Base-by-base conservation (phyloP, 176 grass and related monocot genomes). In the Aegilops bicornis region DNA sequence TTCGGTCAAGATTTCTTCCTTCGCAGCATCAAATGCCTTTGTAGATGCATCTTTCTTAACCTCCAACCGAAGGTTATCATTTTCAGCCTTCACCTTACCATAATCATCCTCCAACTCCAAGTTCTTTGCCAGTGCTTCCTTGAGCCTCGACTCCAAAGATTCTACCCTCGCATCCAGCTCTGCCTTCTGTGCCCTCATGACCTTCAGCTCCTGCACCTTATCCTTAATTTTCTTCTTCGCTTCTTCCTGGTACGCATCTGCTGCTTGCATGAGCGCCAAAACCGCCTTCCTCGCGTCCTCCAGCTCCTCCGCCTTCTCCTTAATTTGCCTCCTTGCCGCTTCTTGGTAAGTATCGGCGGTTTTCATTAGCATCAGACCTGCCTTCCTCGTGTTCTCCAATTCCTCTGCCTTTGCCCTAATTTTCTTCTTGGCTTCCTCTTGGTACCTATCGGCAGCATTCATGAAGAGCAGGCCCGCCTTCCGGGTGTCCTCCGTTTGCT, bases 391-490 rank as follows among this genome's bases (percentile, higher is more conserved):
- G 71, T 27, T 47, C 40, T 3, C 71, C 40, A 74, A 27, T 16
- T 74, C 71, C 40, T 74, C 71, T 47, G n/a, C 71, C 39, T 8
- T 74, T 27, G 71, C 40, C n/a, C 71, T 74, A 74, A 74, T 74
- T 27, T 45, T 11, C 71, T 47, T 24, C 40, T 47, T 47, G n/a
- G 39, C 39, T 74, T 25, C 40, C 23, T 74, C 37, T 47, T 74
- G 71, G 71, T 74, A 47, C 33, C 22, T 74, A 47, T 74, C 71
- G 33, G 71, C 40, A 27, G 71, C 37, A 47, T 27, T 47, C 40
- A 74, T 74, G 40, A 74, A 74, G 1, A 74, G 40, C 71, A 74
- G n/a, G 23, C 71, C 40, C 2, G 40, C 71, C 40, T 47, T 74
- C 71, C 13, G n/a, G 10, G 23, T 47, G n/a, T 47, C 71, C 71